A percentile compares a stretch with the other conserved stretches of the same genome.
These are phyloP conservation scores for Pythium volutum DNA, from an alignment of 352 stramenopile genomes.

Conservation along the genomic window DNA sequence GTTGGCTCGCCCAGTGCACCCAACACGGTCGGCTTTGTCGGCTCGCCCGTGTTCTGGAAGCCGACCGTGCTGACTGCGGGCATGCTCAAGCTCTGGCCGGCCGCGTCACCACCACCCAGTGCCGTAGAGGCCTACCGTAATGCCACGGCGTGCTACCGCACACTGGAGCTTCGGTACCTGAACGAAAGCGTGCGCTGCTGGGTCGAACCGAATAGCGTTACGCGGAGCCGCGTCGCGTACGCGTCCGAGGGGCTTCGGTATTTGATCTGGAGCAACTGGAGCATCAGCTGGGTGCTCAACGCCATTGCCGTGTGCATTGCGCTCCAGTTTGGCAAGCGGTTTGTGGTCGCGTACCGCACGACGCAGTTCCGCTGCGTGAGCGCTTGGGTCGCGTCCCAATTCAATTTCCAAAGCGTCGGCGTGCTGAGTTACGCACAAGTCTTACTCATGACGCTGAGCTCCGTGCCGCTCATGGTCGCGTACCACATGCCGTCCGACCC, in stretches of 20 bases:
- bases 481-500: slow-evolving; percentile 33
- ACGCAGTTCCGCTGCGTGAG: slow-evolving; percentile 29
- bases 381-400: slow-evolving; percentile 30
- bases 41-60: slow-evolving; percentile 32
- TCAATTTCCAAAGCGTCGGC: slow-evolving; percentile 38
- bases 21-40: neutral
- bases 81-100: slow-evolving; percentile 25
- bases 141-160: slow-evolving; percentile 31
- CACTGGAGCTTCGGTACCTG: slow-evolving; percentile 35
- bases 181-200: slow-evolving; percentile 38
- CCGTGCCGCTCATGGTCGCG: slow-evolving; percentile 27
- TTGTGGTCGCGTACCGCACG: slow-evolving; percentile 21
- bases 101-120: neutral
- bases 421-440: slow-evolving; percentile 32
- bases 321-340: slow-evolving; percentile 21
- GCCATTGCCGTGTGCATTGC: slow-evolving; percentile 30
- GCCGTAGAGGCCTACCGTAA: slow-evolving; percentile 23
- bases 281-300: slow-evolving; percentile 40
- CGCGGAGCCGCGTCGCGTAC: slow-evolving; percentile 23
- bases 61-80: slow-evolving; percentile 26
- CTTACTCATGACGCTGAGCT: slow-evolving; percentile 30
- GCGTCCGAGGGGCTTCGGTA: slow-evolving; percentile 26
- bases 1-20: slow-evolving; percentile 24
- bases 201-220: slow-evolving; percentile 30
- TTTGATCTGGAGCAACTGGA: slow-evolving; percentile 40